Evolutionary conservation across 2,329 filamentous ascomycete genomes (phyloP), one percentile per base, ranked within the genome.

Genomic region (Cryoendolithus antarcticus): DNA sequence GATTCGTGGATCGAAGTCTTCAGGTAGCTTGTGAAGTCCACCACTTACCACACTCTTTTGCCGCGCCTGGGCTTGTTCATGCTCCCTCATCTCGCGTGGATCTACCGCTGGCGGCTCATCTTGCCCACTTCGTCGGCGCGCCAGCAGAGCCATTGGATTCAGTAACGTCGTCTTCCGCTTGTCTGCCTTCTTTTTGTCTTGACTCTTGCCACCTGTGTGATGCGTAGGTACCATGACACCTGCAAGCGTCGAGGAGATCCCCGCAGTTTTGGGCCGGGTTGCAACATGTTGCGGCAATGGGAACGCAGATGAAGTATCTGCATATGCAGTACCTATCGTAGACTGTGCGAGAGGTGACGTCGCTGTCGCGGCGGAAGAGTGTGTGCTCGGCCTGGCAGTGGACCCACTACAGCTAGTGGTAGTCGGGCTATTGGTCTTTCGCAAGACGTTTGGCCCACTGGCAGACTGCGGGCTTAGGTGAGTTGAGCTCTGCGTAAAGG

Each of bases 1-100:
- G 42, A 79, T 80, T 38, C 74, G 66, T 9, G 75, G 74, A 48
- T 78, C 74, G 50, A 75, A 78, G 48, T 77, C 71, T 42, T 75
- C 74, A 2, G 73, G 72, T 13, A 61, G 47, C 37, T 63, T 70
- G 30, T 63, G 64, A 21, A 67, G 63, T 12, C 64, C 67, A 27
- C 70, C 63, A 5, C 67, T 66, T 11, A 65, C 59, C 33, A 75
- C 70, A 27, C 75, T 71, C 9, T 65, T 57, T 19, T 66, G 64
- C 21, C 59, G 50, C 27, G 64, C 65, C 10, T 68, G 49, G 1
- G 66, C 57, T 45, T 74, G 72, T 4, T 46, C 51, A 24, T 54
- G 54, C 9, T 47, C 51, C 13, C 47, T 42, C 34, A 44, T 39
- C 28, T 50, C 49, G 32, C 46, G 51, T 9, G 38, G 43, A 10